Base-by-base conservation (phyloP, 192 early-diverging fungal species). In the Pilaira anomala region DNA sequence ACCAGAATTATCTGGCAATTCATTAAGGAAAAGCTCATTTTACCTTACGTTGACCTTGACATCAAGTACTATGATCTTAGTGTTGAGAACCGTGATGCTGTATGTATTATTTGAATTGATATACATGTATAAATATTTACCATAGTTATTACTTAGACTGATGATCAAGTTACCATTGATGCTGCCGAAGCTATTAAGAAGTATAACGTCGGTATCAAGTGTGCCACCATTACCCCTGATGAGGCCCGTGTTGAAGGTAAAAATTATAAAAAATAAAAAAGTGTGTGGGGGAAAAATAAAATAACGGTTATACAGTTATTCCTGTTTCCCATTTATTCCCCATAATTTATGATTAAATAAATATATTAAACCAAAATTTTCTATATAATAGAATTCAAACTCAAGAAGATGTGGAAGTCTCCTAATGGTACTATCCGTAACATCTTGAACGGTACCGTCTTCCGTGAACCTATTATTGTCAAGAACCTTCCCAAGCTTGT, bases 181-280 rank as follows among this genome's bases (percentile, higher is more conserved):
- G 91, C 96, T 28, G 96, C 96, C 48, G 91, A 94, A 68, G 96
- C 96, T 13, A 97, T 96, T 78, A 88, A 90, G 73, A 91, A 94
- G 85, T 94, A 96, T 87, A 93, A 95, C 69, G 95, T 94, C 56
- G 88, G 94, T 67, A 98, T 98, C 84, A 98, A 98, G 83, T 98
- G 96, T 73, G 96, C 96, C 7, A 98, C 96, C 40, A 98, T 98
- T 75, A 98, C 96, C 21, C 94, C 96, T 12, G 96, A 98, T 72
- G 89, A 91, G 54, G 91, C 85, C 18, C 90, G 96, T 69, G 94
- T 98, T 51, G 78, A 92, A 68, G 82, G 80, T 78, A 70, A 48
- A n/a, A 39, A 64, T 12, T 3, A 48, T n/a, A n/a, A n/a, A n/a
- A n/a, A n/a, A n/a, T n/a, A 29, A 28, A 26, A 44, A 13, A 46